Base-by-base conservation (phyloP, 2,329 filamentous ascomycete species). In the Fusarium concolor region DNA sequence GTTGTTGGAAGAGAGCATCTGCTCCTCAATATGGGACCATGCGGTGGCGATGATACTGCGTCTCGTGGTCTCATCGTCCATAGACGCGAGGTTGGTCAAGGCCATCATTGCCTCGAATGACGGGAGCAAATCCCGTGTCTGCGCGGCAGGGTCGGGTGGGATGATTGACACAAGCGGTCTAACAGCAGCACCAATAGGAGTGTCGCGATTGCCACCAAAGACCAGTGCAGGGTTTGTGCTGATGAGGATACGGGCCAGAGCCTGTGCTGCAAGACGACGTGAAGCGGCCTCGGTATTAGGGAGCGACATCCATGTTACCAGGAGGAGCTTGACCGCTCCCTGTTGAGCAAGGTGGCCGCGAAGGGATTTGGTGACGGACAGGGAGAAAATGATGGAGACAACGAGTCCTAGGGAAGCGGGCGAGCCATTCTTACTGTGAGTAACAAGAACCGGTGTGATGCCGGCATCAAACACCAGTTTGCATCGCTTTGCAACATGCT, bases 41-140 rank as follows among this genome's bases (percentile, higher is more conserved):
- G 90, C 88, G 6, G 86, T 82, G 11, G 91, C 88, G 35, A 97
- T 88, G 49, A 97, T 94, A 17, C 86, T 83, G 35, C 86, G 83
- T 43, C 90, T 86, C 8, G 87, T 85, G 8, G 89, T 86, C 33
- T 88, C 84, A 62, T 90, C 86, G 53, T 94, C 90, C 14, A 90
- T 87, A 0, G 93, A 96, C 0, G 95, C 96, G 10, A 99, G 87
- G 72, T 99, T 99, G 1, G 96, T 98, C 35, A 99, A 86, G 0
- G 96, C 95, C 77, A 98, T 91, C 10, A 99, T 86, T 1, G 91
- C 86, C 79, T 99, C 96, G 71, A 98, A 99, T 0, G 92, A 90
- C 0, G 96, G 94, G 1, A 99, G 86, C 15, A 98, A 87, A 77
- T 97, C 92, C 51, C 90, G 87, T 2, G 87, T 87, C 44, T 90